Percentiles rank a stretch among this genome's conserved stretches.
These are phyloP conservation scores for Sporobolomyces pararoseus DNA, from an alignment of 768 basidiomycete species.

Conservation along the genomic window DNA sequence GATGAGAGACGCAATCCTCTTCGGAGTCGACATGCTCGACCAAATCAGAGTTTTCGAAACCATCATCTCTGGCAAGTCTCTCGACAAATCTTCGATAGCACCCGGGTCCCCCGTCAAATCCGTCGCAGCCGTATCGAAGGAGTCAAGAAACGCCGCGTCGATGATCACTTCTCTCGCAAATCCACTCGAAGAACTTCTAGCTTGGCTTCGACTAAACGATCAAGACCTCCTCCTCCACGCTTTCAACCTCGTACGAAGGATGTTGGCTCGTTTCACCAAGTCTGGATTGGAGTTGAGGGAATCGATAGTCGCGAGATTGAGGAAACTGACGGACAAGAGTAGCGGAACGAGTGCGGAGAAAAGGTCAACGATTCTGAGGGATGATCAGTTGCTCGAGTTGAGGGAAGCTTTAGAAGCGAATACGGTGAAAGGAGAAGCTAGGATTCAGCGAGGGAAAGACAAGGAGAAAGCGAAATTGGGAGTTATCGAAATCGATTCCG, in stretches of 20 bases:
- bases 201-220: constrained; percentile 90
- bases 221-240: constrained; percentile 85
- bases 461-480: not conserved
- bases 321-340: constrained; percentile 21
- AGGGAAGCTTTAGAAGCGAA: constrained; percentile 38
- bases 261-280: constrained; percentile 71
- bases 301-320: constrained; percentile 17
- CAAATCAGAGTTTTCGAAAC: constrained; percentile 75
- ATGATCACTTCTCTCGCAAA: constrained; percentile 72
- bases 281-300: constrained; percentile 42
- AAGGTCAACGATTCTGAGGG: constrained; percentile 34
- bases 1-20: constrained; percentile 98
- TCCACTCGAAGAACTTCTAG: constrained; percentile 70
- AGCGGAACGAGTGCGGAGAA: not conserved
- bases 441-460: constrained; percentile 8
- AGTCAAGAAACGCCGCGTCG: constrained; percentile 62
- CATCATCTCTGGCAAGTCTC: constrained; percentile 51
- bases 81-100: constrained; percentile 40
- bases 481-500: constrained; percentile 23
- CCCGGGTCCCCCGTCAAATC: constrained; percentile 36
- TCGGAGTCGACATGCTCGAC: constrained; percentile 77
- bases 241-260: constrained; percentile 71
- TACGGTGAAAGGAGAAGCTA: constrained; percentile 16
- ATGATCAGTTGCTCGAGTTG: constrained; percentile 40
- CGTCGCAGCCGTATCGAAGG: constrained; percentile 48